Conservation (phyloP, 1,284 basidiomycete species). For the Laetiporus sulphureus region DNA sequence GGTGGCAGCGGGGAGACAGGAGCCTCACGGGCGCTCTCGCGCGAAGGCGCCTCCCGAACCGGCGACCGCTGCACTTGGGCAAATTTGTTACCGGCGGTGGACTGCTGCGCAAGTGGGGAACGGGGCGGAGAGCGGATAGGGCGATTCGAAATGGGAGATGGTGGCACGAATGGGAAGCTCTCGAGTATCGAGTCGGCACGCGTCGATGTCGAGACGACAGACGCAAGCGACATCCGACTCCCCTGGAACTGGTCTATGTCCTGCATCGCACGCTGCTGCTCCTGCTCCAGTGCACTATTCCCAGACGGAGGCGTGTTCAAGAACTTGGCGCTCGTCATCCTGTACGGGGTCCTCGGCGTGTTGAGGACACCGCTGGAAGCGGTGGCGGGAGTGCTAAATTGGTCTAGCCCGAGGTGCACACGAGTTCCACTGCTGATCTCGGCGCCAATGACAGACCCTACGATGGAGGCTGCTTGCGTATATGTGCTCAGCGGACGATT, state of each 20-base stretch:
- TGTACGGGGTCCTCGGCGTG: conserved; percentile 39
- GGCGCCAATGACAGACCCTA: conserved; percentile 42
- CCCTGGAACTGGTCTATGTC: conserved; percentile 41
- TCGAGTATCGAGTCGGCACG: conserved; percentile 76
- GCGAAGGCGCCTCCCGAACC: conserved; percentile 25
- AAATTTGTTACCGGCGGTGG: conserved; percentile 27
- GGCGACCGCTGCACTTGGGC: conserved; percentile 8
- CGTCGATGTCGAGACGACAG: conserved; percentile 58
- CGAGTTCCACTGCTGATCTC: conserved; percentile 61
- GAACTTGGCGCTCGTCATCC: conserved; percentile 56
- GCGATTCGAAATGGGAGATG: conserved; percentile 72
- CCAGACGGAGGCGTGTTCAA: conserved; percentile 38
- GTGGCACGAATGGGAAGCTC: conserved; percentile 80
- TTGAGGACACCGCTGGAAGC: conserved; percentile 26
- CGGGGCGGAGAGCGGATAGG: conserved; percentile 68
- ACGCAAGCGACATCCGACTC: conserved; percentile 53
- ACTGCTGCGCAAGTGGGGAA: conserved; percentile 58
- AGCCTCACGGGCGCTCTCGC: conserved; percentile 11
- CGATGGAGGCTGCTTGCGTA: conserved; percentile 55
- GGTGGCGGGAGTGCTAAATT: conserved; percentile 19
- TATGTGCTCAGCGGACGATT: conserved; percentile 56
- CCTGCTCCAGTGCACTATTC: conserved; percentile 36
- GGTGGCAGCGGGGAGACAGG: conserved; percentile 12
- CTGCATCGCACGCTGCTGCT: conserved; percentile 52
- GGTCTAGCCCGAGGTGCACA: conserved; percentile 49